Percentiles rank a stretch among this genome's conserved stretches.
Evolutionary conservation across 148 eudicot species (phyloP).

Genomic region (Vaccinium corymbosum): DNA sequence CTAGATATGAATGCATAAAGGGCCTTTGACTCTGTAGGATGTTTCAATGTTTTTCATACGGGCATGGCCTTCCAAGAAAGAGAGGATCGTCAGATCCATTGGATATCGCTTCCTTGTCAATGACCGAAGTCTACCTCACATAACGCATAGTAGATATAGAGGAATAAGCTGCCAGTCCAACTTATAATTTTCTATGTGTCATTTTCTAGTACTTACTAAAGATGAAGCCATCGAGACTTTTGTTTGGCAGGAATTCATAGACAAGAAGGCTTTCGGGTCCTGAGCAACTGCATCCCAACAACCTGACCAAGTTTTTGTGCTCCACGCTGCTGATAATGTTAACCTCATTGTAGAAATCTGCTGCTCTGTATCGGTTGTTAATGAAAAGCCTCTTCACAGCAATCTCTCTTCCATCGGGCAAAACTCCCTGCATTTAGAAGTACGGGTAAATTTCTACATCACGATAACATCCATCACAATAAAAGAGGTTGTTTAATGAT

Average conservation of each 20-base stretch:
- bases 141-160: too few relatives aligned
- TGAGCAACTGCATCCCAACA: constrained; percentile 62
- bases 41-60: too few relatives aligned
- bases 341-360: constrained; percentile 65
- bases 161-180: neutral
- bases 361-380: constrained; percentile 56
- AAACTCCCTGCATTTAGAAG: constrained; percentile 35
- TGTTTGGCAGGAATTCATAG: constrained; percentile 53
- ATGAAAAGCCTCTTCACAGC: constrained; percentile 68
- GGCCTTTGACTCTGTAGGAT: too few relatives aligned
- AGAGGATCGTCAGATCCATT: too few relatives aligned
- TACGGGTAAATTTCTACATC: neutral
- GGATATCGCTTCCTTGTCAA: too few relatives aligned
- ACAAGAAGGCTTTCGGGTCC: constrained; percentile 70
- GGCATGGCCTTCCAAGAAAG: too few relatives aligned
- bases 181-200: too few relatives aligned
- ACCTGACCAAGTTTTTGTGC: constrained; percentile 57
- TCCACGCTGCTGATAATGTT: constrained; percentile 58
- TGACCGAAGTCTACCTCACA: too few relatives aligned
- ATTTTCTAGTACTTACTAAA: constrained; percentile 34
- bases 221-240: constrained; percentile 55
- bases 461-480: neutral
- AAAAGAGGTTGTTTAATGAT: neutral
- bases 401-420: constrained; percentile 63
- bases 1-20: neutral